Percentiles rank a stretch among this genome's conserved stretches.
phyloP scores from a whole-genome alignment of 306 rosid species.

The Inga oerstediana region DNA sequence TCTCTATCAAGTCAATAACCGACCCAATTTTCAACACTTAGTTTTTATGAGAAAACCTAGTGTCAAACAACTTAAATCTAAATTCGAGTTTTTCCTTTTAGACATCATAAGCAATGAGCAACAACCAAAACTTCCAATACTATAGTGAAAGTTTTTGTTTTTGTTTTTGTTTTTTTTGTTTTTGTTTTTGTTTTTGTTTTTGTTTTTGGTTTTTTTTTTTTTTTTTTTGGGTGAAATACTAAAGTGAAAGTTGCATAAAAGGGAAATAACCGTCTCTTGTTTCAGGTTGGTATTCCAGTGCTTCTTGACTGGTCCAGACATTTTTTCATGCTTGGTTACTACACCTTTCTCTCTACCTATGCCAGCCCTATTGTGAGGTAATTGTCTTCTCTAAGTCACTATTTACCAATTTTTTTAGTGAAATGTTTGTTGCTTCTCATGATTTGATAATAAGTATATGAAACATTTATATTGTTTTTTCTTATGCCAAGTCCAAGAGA shows the following conservation, averaged over 20 bases:
- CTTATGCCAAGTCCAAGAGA: not conserved
- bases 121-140: not conserved
- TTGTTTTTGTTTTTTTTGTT: too few species aligned
- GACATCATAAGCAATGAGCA: not conserved
- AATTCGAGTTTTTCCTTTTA: not conserved
- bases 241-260: not conserved
- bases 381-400: not conserved
- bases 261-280: slow-evolving; percentile 17
- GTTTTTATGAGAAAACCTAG: not conserved
- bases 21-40: too few species aligned
- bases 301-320: slow-evolving; percentile 87
- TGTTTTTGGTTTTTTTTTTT: too few species aligned
- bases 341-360: slow-evolving; percentile 72
- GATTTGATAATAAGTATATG: not conserved
- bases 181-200: too few species aligned
- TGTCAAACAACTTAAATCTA: not conserved
- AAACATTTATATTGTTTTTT: not conserved
- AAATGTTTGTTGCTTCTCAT: not conserved
- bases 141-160: not conserved
- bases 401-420: not conserved
- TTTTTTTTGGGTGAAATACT: not conserved
- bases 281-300: slow-evolving; percentile 86
- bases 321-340: slow-evolving; percentile 79
- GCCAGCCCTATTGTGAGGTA: slow-evolving; percentile 84
- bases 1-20: too few species aligned